Conservation (phyloP, 2,329 filamentous ascomycete genomes). For the Ascomycota sp. region DNA sequence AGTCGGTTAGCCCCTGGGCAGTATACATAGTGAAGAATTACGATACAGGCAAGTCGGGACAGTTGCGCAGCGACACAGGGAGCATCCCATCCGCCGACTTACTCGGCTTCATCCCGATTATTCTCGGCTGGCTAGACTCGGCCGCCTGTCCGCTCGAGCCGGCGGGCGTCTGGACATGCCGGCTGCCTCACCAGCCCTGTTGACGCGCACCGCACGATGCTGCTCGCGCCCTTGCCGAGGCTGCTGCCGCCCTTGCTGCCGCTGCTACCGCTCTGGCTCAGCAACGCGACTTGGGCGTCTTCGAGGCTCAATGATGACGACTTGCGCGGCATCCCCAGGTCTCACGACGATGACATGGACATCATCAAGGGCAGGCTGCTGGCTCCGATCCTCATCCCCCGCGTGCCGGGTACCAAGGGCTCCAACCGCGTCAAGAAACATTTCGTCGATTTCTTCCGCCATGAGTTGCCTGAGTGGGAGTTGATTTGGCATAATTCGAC, state of each 20-base stretch:
- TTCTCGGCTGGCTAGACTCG: no score
- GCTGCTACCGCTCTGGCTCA: conserved; percentile 3
- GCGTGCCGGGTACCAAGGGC: conserved; percentile 72
- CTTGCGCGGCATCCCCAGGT: conserved; percentile 50
- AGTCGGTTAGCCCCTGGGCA: no score
- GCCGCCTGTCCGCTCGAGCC: no score
- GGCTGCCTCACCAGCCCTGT: neutral
- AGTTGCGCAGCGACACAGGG: no score
- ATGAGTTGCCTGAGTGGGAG: conserved; percentile 57
- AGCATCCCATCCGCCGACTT: no score
- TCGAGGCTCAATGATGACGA: conserved; percentile 50
- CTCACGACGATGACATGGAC: conserved; percentile 57
- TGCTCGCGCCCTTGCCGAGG: neutral
- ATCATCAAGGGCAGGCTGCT: conserved; percentile 57
- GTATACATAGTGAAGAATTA: no score
- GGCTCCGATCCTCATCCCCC: conserved; percentile 67
- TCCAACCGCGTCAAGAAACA: conserved; percentile 55
- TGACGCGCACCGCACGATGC: conserved; percentile 1
- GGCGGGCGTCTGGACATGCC: no score
- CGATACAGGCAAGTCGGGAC: no score
- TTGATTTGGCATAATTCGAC: conserved; percentile 82
- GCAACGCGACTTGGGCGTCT: conserved; percentile 7
- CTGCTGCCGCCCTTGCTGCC: no score
- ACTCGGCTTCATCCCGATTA: no score
- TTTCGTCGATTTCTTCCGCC: conserved; percentile 64